phyloP scores from a whole-genome alignment of 75 land plant genomes.

The Cupressus sempervirens region DNA sequence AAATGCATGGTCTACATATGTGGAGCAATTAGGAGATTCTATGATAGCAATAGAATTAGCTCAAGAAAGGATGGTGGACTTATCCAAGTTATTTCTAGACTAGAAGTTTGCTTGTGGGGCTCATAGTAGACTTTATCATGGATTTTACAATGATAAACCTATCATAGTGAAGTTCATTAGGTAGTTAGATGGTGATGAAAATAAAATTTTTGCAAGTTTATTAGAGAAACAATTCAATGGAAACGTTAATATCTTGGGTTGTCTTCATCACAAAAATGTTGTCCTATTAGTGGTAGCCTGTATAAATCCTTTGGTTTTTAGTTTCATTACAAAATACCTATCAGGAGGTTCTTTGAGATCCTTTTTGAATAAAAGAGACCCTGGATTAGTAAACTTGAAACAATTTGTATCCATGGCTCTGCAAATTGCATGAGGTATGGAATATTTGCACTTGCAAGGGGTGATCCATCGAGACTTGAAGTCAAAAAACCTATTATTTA shows the following conservation, averaged over 20 bases:
- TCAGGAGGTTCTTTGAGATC: constrained; percentile 76
- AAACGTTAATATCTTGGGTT: constrained; percentile 49
- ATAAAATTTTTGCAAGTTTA: constrained; percentile 33
- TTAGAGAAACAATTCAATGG: constrained; percentile 53
- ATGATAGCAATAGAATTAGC: constrained; percentile 51
- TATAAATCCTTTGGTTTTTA: constrained; percentile 58
- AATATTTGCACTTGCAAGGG: constrained; percentile 63
- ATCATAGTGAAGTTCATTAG: constrained; percentile 85
- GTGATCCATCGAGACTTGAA: constrained; percentile 67
- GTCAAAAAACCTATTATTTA: constrained; percentile 54
- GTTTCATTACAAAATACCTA: constrained; percentile 68
- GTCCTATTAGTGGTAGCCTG: constrained; percentile 77
- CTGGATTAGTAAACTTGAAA: constrained; percentile 26
- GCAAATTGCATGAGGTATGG: constrained; percentile 68
- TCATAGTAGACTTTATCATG: constrained; percentile 82
- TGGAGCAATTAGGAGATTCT: constrained; percentile 40
- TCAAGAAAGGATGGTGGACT: constrained; percentile 58
- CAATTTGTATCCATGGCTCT: constrained; percentile 32
- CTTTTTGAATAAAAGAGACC: constrained; percentile 38
- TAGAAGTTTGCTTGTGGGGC: constrained; percentile 84
- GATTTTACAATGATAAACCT: constrained; percentile 63
- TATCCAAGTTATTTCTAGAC: constrained; percentile 75
- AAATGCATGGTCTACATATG: constrained; percentile 44
- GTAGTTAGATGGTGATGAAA: constrained; percentile 81
- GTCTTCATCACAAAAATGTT: constrained; percentile 59